Evolutionary conservation across 257 asterid genomes (phyloP), one percentile per base, ranked within the genome.

Genomic region (Lantana camara): DNA sequence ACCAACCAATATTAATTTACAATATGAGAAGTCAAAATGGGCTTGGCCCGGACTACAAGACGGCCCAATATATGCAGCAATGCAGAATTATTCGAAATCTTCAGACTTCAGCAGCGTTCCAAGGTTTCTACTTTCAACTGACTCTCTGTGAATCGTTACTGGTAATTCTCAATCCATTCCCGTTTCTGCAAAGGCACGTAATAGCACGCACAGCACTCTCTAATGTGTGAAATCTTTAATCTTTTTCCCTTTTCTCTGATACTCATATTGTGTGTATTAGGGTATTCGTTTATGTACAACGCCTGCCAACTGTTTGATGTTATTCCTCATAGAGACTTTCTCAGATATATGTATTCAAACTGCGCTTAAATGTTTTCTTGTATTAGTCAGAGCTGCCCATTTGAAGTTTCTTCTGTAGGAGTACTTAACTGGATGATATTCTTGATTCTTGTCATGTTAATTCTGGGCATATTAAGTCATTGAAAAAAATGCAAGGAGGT

Each of bases 301-400:
- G 67, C 8, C 13, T 14, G 5, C 42, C 6, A 62, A 34, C 0
- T 62, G 67, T 46, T 47, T 62, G 67, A 62, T 62, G 57, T 46
- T 62, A 62, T 17, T 16, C 46, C 57, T 32, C 32, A 16, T 2
- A 27, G 32, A 46, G 45, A 4, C 32, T 46, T 45, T 4, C 46
- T 47, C 29, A 47, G 46, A 46, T 37, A 23, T 13, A 44, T 27
- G 48, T 42, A 13, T 13, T 42, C 48, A 17, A 42, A 42, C 15
- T 14, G 48, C 12, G 14, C 4, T 42, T 13, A 42, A 0, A 6
- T 21, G 20, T 20, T 19, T 16, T 47, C 13, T 47, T 47, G 44
- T 37, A 41, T 41, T 41, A 41, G 46, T 41, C 13, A 41, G 46
- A 41, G 46, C 16, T 41, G 16, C 46, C 46, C 46, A 11, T 12